These are phyloP conservation scores for Colletotrichum noveboracense DNA, from an alignment of 2,329 filamentous ascomycete genomes.

Conservation along the genomic window DNA sequence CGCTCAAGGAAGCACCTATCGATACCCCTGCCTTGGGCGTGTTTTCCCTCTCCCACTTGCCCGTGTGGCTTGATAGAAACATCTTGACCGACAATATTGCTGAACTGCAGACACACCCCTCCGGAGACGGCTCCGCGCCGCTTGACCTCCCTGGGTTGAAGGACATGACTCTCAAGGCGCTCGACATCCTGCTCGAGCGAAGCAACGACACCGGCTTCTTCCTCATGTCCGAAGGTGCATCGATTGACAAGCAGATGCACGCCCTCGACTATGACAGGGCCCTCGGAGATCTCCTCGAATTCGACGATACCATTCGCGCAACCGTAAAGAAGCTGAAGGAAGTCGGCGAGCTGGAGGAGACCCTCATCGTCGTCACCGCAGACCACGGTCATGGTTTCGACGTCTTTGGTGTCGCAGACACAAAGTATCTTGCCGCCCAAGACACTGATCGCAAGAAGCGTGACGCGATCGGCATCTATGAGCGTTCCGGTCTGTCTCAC, in stretches of 20 bases:
- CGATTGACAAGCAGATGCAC: slow-evolving; percentile 92
- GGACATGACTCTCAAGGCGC: slow-evolving; percentile 87
- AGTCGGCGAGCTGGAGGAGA: slow-evolving; percentile 73
- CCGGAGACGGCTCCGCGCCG: slow-evolving; percentile 67
- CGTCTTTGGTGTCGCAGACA: slow-evolving; percentile 83
- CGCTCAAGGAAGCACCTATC: slow-evolving; percentile 62
- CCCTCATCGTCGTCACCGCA: slow-evolving; percentile 81
- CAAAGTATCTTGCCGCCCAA: slow-evolving; percentile 73
- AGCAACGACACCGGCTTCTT: slow-evolving; percentile 78
- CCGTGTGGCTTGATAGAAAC: slow-evolving; percentile 87
- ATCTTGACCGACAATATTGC: slow-evolving; percentile 76
- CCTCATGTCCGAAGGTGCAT: slow-evolving; percentile 85
- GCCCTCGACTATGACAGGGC: slow-evolving; percentile 83
- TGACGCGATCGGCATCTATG: slow-evolving; percentile 75
- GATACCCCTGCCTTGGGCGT: slow-evolving; percentile 74
- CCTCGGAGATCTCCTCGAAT: slow-evolving; percentile 81
- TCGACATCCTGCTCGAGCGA: slow-evolving; percentile 73
- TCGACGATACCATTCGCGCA: slow-evolving; percentile 82
- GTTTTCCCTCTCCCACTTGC: slow-evolving; percentile 76
- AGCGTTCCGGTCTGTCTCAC: slow-evolving; percentile 75
- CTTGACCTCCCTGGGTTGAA: slow-evolving; percentile 79
- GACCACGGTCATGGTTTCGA: slow-evolving; percentile 91
- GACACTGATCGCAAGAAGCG: slow-evolving; percentile 74
- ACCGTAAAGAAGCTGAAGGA: slow-evolving; percentile 72
- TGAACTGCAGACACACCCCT: slow-evolving; percentile 70